Conservation (phyloP, 1,284 basidiomycete species). For the Papiliotrema terrestris region DNA sequence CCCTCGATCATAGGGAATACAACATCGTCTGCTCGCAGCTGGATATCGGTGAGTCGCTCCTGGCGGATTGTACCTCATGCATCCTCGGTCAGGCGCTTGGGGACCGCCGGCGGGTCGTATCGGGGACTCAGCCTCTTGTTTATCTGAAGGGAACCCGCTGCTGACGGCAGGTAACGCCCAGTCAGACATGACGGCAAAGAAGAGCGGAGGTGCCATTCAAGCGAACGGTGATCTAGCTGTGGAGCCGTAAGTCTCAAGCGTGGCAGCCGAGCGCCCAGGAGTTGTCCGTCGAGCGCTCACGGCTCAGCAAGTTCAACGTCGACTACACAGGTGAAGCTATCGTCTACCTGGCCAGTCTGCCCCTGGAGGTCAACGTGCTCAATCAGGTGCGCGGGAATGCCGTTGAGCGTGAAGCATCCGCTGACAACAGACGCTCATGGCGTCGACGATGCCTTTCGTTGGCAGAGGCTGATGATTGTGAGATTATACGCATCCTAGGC, state of each 20-base stretch:
- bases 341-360: constrained; percentile 64
- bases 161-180: constrained; percentile 58
- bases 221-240: constrained; percentile 58
- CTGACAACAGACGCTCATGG: constrained; percentile 30
- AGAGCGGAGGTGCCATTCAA: constrained; percentile 56
- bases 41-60: constrained; percentile 64
- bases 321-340: constrained; percentile 64
- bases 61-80: no score
- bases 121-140: no score
- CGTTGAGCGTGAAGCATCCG: no score
- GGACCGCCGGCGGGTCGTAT: background rate
- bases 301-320: constrained; percentile 45
- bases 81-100: background rate
- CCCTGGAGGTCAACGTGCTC: constrained; percentile 64
- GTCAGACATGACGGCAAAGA: constrained; percentile 55
- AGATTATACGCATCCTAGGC: no score
- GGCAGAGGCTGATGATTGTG: constrained; percentile 58
- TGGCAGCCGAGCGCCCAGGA: background rate
- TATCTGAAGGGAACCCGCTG: no score
- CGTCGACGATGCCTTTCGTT: constrained; percentile 58
- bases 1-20: constrained; percentile 66
- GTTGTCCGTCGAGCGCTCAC: no score
- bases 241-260: constrained; percentile 52
- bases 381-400: constrained; percentile 58
- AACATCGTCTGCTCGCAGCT: constrained; percentile 71